These are phyloP conservation scores for Stagonosporopsis vannaccii DNA, from an alignment of 2,329 filamentous ascomycete species.

Conservation along the genomic window DNA sequence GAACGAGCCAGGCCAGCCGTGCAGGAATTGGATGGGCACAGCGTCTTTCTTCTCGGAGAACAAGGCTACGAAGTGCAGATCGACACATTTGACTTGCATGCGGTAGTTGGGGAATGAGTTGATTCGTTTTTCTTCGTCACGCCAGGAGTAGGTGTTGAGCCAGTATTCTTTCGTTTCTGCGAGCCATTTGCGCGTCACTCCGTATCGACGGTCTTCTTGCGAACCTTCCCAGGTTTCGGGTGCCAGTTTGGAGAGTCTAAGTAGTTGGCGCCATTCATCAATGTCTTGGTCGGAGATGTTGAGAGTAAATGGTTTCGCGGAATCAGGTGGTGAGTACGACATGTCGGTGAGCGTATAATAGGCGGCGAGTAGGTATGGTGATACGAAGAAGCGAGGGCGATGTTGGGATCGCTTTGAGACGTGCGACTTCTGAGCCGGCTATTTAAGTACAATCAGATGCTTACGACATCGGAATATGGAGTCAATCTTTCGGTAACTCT, in stretches of 20 bases:
- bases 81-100: conserved; percentile 52
- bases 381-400: neutral
- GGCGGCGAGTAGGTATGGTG: neutral
- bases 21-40: conserved; percentile 60
- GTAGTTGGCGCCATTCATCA: conserved; percentile 47
- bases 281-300: conserved; percentile 42
- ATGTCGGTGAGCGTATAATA: conserved; percentile 21
- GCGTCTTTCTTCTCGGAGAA: conserved; percentile 63
- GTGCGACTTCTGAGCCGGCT: neutral
- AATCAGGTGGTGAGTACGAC: conserved; percentile 42
- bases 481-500: conserved; percentile 5
- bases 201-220: conserved; percentile 36
- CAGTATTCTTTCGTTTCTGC: conserved; percentile 47
- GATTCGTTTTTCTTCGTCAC: conserved; percentile 51
- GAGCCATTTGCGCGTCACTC: conserved; percentile 47
- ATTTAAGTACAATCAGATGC: neutral
- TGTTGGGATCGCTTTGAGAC: neutral
- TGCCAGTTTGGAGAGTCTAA: conserved; percentile 44
- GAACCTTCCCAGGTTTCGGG: conserved; percentile 41
- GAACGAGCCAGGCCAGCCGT: conserved; percentile 66
- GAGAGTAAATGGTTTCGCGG: conserved; percentile 44
- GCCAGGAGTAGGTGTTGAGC: conserved; percentile 50
- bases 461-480: conserved; percentile 1
- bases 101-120: conserved; percentile 63
- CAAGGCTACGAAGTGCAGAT: conserved; percentile 63